Percentiles rank a stretch among this genome's conserved stretches.
Conservation (phyloP, 2,329 filamentous ascomycete genomes). For the Paraphoma chrysanthemicola region DNA sequence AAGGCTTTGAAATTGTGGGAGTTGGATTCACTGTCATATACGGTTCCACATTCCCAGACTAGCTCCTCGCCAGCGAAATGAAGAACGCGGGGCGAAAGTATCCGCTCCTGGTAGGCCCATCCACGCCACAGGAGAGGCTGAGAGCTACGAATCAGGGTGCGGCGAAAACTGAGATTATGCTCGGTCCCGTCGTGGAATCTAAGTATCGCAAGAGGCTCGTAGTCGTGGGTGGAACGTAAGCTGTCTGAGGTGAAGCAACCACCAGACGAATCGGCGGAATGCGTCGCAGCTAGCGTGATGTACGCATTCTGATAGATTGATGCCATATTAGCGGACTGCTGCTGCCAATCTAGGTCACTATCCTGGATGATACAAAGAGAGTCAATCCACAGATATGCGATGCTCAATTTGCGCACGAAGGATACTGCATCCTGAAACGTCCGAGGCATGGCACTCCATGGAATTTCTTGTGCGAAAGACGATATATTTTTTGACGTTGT, state of each 20-base stretch:
- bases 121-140: constrained; percentile 8
- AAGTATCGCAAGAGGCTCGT: not conserved
- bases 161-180: not conserved
- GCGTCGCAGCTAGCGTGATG: not conserved
- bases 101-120: constrained; percentile 20
- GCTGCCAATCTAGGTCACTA: not conserved
- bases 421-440: not conserved
- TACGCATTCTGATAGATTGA: constrained; percentile 1
- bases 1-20: not conserved
- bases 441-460: not conserved
- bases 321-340: not conserved
- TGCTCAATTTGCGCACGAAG: not conserved
- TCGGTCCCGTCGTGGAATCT: not conserved
- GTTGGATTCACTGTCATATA: not conserved
- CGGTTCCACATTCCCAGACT: constrained; percentile 14
- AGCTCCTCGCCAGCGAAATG: constrained; percentile 18
- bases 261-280: not conserved
- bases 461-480: not conserved
- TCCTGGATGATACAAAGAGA: not conserved
- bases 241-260: not conserved
- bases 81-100: constrained; percentile 19
- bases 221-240: not conserved
- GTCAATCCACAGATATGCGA: not conserved
- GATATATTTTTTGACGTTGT: not conserved
- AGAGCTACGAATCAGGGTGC: not conserved